Conservation (phyloP, 805 yeast species). For the Saturnispora halmiae region DNA sequence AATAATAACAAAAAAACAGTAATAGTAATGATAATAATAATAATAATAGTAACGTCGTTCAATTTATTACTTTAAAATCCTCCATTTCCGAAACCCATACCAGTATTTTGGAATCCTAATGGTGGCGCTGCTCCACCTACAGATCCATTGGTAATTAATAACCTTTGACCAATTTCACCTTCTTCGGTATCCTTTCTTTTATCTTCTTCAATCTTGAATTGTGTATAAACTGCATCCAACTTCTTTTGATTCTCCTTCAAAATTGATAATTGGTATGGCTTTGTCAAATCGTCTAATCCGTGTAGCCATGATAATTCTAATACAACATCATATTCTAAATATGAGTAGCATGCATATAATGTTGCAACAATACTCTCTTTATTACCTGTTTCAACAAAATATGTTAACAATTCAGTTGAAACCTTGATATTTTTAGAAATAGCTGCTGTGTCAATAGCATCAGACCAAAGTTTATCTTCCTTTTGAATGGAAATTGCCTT, state of each 20-base stretch:
- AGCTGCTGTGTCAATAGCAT: constrained; percentile 88
- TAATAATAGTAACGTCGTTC: constrained; percentile 1
- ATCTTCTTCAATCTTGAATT: constrained; percentile 61
- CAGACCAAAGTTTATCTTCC: constrained; percentile 89
- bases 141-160: constrained; percentile 73
- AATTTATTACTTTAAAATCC: constrained; percentile 24
- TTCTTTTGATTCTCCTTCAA: constrained; percentile 69
- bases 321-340: constrained; percentile 73
- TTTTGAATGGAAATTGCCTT: constrained; percentile 84
- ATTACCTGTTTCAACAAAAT: constrained; percentile 95
- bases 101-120: constrained; percentile 61
- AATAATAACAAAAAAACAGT: constrained; percentile 8
- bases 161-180: constrained; percentile 51
- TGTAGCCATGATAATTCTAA: constrained; percentile 88
- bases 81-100: constrained; percentile 59
- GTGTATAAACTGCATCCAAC: constrained; percentile 55
- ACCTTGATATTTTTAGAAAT: constrained; percentile 68
- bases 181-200: constrained; percentile 43
- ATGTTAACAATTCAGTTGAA: constrained; percentile 79
- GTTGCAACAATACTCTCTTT: constrained; percentile 91
- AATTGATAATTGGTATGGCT: constrained; percentile 84
- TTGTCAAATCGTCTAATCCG: constrained; percentile 70
- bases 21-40: constrained; percentile 1
- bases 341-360: constrained; percentile 74
- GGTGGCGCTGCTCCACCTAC: constrained; percentile 25